A percentile compares a stretch with the other conserved stretches of the same genome.
These are phyloP conservation scores for Melocanna baccifera DNA, from an alignment of 176 grass and related monocot species.

Conservation along the genomic window DNA sequence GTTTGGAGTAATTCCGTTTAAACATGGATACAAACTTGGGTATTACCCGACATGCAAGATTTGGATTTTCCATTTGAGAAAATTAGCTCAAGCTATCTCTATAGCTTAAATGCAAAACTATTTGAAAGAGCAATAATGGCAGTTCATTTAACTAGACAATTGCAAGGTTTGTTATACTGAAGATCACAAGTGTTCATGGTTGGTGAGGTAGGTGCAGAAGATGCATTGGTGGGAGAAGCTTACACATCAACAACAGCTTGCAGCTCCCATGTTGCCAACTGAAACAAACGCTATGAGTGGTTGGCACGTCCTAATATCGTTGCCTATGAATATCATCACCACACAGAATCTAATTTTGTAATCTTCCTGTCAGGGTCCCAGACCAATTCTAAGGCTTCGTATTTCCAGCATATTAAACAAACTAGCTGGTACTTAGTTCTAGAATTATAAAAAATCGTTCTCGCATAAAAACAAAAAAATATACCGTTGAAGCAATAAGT, in stretches of 20 bases:
- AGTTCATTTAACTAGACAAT: neutral
- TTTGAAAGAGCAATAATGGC: neutral
- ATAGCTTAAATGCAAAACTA: neutral
- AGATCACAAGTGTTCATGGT: neutral
- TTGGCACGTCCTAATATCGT: neutral
- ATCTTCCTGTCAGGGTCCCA: neutral
- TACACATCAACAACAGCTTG: neutral
- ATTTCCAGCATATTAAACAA: neutral
- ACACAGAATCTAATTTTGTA: neutral
- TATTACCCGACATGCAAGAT: neutral
- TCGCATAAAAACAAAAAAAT: too few relatives aligned
- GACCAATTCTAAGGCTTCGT: neutral
- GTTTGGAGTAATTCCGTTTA: neutral
- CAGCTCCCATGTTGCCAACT: neutral
- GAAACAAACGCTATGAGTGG: neutral
- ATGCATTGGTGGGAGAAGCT: constrained; percentile 12
- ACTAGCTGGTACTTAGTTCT: neutral
- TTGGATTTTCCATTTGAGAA: neutral
- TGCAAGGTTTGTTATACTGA: neutral
- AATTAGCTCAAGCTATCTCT: neutral
- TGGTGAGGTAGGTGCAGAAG: constrained; percentile 5
- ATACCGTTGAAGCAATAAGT: too few relatives aligned
- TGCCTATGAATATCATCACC: neutral
- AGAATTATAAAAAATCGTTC: neutral
- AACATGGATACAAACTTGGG: neutral